Conservation (phyloP, 306 rosid genomes). For the Lathyrus sativus region DNA sequence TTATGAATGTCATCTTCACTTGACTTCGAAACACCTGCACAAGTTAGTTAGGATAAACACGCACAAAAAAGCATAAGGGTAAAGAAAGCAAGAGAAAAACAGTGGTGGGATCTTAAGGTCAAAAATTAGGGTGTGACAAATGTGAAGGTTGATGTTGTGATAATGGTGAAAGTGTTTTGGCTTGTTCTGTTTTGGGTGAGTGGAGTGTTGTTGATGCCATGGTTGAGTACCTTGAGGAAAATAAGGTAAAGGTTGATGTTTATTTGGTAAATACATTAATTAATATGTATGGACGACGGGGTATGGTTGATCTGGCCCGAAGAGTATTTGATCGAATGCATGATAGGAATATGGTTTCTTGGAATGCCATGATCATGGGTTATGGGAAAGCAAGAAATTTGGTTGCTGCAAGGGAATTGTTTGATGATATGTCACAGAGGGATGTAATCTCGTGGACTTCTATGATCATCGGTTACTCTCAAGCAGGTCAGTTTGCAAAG, state of each 20-base stretch:
- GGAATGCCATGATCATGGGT: constrained; percentile 76
- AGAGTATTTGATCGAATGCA: too few relatives aligned
- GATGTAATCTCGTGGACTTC: constrained; percentile 88
- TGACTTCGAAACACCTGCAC: too few relatives aligned
- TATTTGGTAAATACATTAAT: too few relatives aligned
- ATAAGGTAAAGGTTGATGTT: constrained; percentile 50
- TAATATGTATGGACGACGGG: too few relatives aligned
- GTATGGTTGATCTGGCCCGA: too few relatives aligned
- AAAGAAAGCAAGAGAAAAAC: too few relatives aligned
- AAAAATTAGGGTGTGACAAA: too few relatives aligned
- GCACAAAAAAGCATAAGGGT: too few relatives aligned
- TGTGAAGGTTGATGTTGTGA: constrained; percentile 69
- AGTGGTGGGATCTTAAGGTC: too few relatives aligned
- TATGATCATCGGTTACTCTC: constrained; percentile 76
- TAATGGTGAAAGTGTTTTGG: constrained; percentile 73
- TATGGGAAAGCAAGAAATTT: constrained; percentile 60
- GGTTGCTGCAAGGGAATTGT: constrained; percentile 54
- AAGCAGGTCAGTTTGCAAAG: constrained; percentile 57
- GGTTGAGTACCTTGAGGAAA: constrained; percentile 63
- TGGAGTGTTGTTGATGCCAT: constrained; percentile 58
- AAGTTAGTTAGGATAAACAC: too few relatives aligned
- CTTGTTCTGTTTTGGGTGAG: constrained; percentile 60
- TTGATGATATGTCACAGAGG: constrained; percentile 59
- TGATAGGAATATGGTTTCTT: too few relatives aligned
- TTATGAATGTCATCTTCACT: too few relatives aligned